Evolutionary conservation across 1,139 yeast species (phyloP), one percentile per base, ranked within the genome.

Genomic region (Protomyces gravidus): DNA sequence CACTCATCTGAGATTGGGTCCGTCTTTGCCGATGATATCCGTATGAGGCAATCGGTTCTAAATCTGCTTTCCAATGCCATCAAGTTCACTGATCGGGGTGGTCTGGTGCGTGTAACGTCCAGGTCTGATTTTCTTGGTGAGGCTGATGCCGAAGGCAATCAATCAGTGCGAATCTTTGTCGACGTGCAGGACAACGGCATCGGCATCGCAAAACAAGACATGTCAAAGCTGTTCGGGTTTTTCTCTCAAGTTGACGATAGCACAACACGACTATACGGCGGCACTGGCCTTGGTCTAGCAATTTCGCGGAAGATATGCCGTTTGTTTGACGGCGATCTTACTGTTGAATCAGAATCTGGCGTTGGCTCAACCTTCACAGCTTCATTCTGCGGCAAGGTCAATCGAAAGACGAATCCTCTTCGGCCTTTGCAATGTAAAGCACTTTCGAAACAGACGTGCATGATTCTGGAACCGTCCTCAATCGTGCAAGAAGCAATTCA

Each of bases 11-110:
- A 57, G 15, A 50, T 25, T 25, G 27, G 15, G 2, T 15, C 15
- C 13, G 76, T 84, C 71, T 84, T 88, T 71, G 96, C 96, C 9
- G 97, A 89, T 71, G 83, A 94, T 5, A 86, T 89, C 69, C 76
- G 96, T 70, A 83, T 89, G 49, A 84, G 89, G 57, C 97, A 89
- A 71, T 85, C 89, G 60, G 85, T 89, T 21, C 86, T 89, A 89
- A 89, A 89, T 67, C 74, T 89, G 63, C 92, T 89, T 3, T 86
- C 94, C 9, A 89, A 87, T 70, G 86, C 95, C 0, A 76, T 89
- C 65, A 89, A 89, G 69, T 89, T 89, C 66, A 23, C 15, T 11
- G 19, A 36, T 3, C 74, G 77, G 63, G 62, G 67, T 36, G 94
- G 94, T 46, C 82, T 81, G 65, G 89, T 85, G 49, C 62, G 66